Base-by-base conservation (phyloP, 2,329 filamentous ascomycete genomes). In the Pseudocercospora fijiensis region DNA sequence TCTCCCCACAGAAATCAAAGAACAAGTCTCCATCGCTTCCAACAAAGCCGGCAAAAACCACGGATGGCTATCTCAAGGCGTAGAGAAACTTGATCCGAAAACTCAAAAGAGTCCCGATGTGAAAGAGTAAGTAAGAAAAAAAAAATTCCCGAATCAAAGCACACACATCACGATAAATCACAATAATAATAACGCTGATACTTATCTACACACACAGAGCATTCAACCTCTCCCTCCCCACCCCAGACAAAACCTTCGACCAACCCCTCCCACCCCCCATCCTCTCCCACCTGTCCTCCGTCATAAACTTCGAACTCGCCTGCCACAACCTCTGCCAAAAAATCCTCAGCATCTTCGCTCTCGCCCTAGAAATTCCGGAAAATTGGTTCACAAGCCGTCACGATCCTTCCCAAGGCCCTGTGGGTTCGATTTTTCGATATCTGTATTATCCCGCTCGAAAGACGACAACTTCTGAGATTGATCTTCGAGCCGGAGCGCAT, bases 171-270 rank as follows among this genome's bases (percentile, higher is more conserved):
- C 55, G 58, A 58, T 28, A 37, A 53, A n/a, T n/a, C n/a, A n/a
- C n/a, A n/a, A n/a, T n/a, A n/a, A n/a, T n/a, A n/a, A n/a, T n/a
- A n/a, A n/a, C n/a, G n/a, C n/a, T n/a, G n/a, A n/a, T n/a, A n/a
- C n/a, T n/a, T n/a, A n/a, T n/a, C n/a, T n/a, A n/a, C n/a, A n/a
- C n/a, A n/a, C n/a, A 63, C 69, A 95, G 92, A 80, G 92, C 90
- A 41, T 94, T 98, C 83, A 99, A 98, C 80, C 90, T 98, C 73
- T 91, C 89, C 68, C 86, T 91, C 70, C 96, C 95, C 74, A 74
- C 81, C 62, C 18, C 61, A 0, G 70, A 86, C 66, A 84, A 86
- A 69, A 87, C 88, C 77, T 84, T 90, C 13, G 87, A 89, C 66
- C 94, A 98, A 76, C 88, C 90, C 8, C 81, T 98, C 1, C 92